Base-by-base conservation (phyloP, 1,284 basidiomycete genomes). In the Moniliophthora roreri region DNA sequence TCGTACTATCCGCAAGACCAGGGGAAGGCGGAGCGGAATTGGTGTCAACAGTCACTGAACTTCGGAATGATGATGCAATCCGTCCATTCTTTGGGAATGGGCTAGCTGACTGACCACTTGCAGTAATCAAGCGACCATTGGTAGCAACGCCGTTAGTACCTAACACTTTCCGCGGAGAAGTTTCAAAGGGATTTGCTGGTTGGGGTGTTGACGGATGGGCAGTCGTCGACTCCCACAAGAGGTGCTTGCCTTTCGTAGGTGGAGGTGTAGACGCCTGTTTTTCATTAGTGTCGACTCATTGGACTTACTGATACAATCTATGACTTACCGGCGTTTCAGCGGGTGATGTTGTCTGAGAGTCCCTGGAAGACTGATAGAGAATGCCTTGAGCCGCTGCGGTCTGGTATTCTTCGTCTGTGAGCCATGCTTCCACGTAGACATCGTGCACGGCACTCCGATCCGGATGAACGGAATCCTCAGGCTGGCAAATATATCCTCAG, bases 351-450 rank as follows among this genome's bases (percentile, higher is more conserved):
- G 72, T 77, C 36, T 74, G 66, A 20, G 74, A 69, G 58, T 77
- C 77, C 53, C 67, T 72, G 11, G 74, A 71, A 23, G 72, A 68
- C 56, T 85, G 84, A 62, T 88, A 83, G 18, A 91, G 65, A 37
- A 82, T 74, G 51, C 77, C 78, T 38, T 76, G 74, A 16, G 77
- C 75, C 58, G 87, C 89, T 1, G 85, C 84, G 35, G 75, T 73
- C 53, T 76, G 72, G 64, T 86, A 87, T 58, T 89, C 82, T 51
- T 84, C 85, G 48, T 91, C 89, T 6, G 83, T 82, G 47, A 89
- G 74, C 89, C 89, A 91, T 23, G 74, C 78, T 64, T 91, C 88
- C 13, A 91, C 77, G 58, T 80, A 84, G 28, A 91, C 81, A 54
- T 87, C 81, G 16, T 89, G 69, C 55, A 82, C 80, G 13, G 77